Conservation (phyloP, 192 early-diverging fungal species). For the Thoreauomyces humboldtii region DNA sequence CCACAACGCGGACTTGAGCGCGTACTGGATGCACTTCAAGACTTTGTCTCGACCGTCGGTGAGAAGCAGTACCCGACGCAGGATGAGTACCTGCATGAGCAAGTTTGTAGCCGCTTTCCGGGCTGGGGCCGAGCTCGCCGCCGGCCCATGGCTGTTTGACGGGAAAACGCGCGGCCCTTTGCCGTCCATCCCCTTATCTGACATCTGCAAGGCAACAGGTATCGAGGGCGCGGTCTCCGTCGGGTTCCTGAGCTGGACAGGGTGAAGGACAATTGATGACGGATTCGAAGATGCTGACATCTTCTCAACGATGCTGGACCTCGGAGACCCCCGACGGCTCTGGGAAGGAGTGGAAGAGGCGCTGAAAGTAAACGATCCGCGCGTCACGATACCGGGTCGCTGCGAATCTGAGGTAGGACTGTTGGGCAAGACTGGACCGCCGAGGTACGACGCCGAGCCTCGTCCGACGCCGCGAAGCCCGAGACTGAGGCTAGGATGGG, state of each 20-base stretch:
- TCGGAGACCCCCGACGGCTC: background rate
- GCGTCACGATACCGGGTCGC: background rate
- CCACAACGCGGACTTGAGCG: constrained; percentile 69
- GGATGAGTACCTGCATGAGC: constrained; percentile 32
- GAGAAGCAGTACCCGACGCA: constrained; percentile 62
- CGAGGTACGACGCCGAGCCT: no score
- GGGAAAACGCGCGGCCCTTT: no score
- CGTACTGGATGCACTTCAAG: constrained; percentile 76
- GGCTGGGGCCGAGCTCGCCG: background rate
- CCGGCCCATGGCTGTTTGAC: background rate
- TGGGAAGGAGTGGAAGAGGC: background rate
- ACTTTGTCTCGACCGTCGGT: constrained; percentile 85
- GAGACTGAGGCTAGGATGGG: background rate
- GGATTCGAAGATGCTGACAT: no score
- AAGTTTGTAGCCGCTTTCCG: background rate
- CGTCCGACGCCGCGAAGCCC: background rate
- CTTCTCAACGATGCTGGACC: background rate
- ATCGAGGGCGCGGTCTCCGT: no score
- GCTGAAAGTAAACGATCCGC: no score
- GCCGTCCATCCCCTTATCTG: no score
- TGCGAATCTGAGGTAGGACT: background rate
- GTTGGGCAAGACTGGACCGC: background rate
- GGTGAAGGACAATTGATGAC: no score
- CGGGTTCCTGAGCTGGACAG: no score
- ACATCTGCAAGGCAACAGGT: no score